These are phyloP conservation scores for Botrytis byssoidea DNA, from an alignment of 2,329 filamentous ascomycete genomes.

Conservation along the genomic window DNA sequence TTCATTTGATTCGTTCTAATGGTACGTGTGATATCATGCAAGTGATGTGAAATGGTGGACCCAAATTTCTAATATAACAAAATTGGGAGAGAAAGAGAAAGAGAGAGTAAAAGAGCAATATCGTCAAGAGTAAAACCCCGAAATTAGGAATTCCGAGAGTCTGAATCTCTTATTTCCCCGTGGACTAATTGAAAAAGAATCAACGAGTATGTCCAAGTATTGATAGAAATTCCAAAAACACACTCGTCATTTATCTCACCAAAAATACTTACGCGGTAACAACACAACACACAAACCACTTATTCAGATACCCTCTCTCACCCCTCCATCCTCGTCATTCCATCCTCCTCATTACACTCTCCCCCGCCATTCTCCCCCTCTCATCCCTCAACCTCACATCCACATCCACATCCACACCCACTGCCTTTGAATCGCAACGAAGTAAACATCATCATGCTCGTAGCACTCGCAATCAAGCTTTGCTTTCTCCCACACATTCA, in stretches of 20 bases:
- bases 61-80: too few species aligned
- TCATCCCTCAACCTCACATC: background rate
- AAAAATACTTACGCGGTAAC: background rate
- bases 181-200: background rate
- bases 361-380: too few species aligned
- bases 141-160: background rate
- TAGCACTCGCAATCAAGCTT: too few species aligned
- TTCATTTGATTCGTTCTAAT: background rate
- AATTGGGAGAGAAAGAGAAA: too few species aligned
- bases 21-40: background rate
- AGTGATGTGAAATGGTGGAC: background rate
- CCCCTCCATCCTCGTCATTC: background rate
- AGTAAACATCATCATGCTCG: too few species aligned
- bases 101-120: too few species aligned
- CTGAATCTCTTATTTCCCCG: background rate
- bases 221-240: background rate
- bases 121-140: too few species aligned
- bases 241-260: rapidly evolving
- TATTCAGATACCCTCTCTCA: too few species aligned
- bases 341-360: background rate
- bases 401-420: too few species aligned
- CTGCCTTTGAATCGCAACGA: too few species aligned
- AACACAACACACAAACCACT: background rate
- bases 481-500: too few species aligned
- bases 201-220: background rate